Conservation (phyloP, 805 yeast genomes). For the Starmerella vitae region DNA sequence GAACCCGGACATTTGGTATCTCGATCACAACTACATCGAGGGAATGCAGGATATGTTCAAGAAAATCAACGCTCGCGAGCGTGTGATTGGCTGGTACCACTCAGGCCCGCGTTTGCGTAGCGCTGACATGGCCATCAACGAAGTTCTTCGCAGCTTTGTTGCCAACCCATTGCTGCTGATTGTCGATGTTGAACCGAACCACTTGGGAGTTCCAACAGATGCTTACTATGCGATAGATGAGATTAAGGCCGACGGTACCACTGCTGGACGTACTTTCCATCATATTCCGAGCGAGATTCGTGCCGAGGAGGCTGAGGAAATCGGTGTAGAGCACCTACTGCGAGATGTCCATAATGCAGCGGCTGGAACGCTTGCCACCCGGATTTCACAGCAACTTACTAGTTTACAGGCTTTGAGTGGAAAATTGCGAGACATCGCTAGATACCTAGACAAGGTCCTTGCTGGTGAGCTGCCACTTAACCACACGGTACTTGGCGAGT, state of each 20-base stretch:
- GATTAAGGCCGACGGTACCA: conserved; percentile 88
- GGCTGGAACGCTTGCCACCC: conserved; percentile 78
- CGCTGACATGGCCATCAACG: conserved; percentile 83
- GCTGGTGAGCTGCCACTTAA: conserved; percentile 67
- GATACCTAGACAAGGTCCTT: conserved; percentile 62
- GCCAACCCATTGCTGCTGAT: conserved; percentile 71
- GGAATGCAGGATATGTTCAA: conserved; percentile 96
- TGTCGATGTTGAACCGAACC: conserved; percentile 77
- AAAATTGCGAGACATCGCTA: conserved; percentile 63
- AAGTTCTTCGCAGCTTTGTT: conserved; percentile 70
- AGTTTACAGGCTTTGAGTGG: conserved; percentile 76
- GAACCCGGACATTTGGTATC: conserved; percentile 86
- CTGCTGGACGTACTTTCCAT: conserved; percentile 80
- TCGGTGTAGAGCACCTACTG: conserved; percentile 91
- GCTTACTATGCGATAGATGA: conserved; percentile 91
- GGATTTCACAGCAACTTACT: conserved; percentile 77
- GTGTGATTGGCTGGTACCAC: conserved; percentile 97
- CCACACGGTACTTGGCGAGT: conserved; percentile 76
- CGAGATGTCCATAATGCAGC: conserved; percentile 95
- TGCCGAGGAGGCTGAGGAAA: conserved; percentile 99
- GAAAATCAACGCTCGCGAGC: conserved; percentile 94
- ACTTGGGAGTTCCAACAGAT: conserved; percentile 88
- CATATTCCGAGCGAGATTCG: conserved; percentile 86
- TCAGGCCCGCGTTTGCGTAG: conserved; percentile 87
- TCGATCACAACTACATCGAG: conserved; percentile 92